phyloP scores from a whole-genome alignment of 331 rosid genomes.

The Saraca asoca region DNA sequence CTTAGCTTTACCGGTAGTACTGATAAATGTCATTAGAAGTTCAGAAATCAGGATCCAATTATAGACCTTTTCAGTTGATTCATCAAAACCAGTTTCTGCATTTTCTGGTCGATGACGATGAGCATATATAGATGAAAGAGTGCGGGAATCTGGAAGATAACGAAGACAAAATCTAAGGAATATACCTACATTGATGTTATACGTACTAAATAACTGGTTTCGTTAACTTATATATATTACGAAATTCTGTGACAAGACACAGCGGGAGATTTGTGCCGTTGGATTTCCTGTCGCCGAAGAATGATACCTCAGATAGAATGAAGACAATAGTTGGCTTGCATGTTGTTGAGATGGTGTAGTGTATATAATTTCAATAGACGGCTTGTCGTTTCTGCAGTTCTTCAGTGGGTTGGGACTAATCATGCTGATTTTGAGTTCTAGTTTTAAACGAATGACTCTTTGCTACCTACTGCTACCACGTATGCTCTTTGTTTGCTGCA shows the following conservation, averaged over 20 bases:
- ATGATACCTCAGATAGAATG: no score
- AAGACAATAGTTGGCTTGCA: no score
- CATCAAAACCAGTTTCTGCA: background rate
- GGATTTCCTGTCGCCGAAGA: no score
- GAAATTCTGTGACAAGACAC: background rate
- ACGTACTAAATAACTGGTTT: background rate
- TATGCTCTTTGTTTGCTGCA: no score
- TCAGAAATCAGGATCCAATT: background rate
- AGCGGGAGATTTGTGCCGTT: background rate
- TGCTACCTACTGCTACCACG: no score
- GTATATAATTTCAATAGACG: no score
- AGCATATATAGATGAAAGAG: background rate
- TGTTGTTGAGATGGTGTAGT: no score
- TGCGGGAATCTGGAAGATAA: constrained; percentile 11
- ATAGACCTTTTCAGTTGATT: background rate
- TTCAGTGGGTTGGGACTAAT: no score
- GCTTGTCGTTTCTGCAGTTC: no score
- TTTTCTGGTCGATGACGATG: background rate
- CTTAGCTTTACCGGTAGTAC: background rate
- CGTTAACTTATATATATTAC: background rate
- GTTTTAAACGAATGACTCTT: no score
- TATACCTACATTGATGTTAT: constrained; percentile 20
- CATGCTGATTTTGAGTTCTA: no score
- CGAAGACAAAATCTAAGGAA: constrained; percentile 31
- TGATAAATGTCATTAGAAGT: background rate